These are phyloP conservation scores for Rhodotorula toruloides DNA, from an alignment of 768 basidiomycete genomes.

Conservation along the genomic window DNA sequence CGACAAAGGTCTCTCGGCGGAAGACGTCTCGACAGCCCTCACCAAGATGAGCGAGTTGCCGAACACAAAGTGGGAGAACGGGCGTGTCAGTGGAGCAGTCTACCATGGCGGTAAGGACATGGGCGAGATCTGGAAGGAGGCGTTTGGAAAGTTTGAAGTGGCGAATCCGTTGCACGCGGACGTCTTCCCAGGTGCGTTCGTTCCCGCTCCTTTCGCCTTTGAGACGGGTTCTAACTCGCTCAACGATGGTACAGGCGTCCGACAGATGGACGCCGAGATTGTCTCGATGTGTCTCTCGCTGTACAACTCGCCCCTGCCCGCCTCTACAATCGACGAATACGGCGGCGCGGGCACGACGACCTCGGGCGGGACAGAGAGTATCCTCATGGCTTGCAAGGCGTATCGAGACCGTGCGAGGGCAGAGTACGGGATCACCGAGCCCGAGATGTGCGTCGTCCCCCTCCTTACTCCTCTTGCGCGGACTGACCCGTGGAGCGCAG, in stretches of 20 bases:
- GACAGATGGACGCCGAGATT: slow-evolving; percentile 92
- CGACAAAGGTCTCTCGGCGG: slow-evolving; percentile 6
- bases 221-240: neutral
- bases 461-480: neutral
- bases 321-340: slow-evolving; percentile 8
- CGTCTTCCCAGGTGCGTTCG: slow-evolving; percentile 61
- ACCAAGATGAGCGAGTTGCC: slow-evolving; percentile 22
- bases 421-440: slow-evolving; percentile 79
- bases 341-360: slow-evolving; percentile 87
- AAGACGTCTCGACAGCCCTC: slow-evolving; percentile 9
- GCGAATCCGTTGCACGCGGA: slow-evolving; percentile 79
- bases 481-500: slow-evolving; percentile 50
- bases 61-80: slow-evolving; percentile 34
- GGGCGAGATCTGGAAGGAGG: slow-evolving; percentile 57
- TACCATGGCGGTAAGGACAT: slow-evolving; percentile 36
- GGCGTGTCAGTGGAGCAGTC: slow-evolving; percentile 33
- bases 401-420: slow-evolving; percentile 84
- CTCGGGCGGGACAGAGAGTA: slow-evolving; percentile 91
- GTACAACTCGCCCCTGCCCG: slow-evolving; percentile 58
- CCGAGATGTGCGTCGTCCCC: slow-evolving; percentile 90
- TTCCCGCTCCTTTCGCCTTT: neutral
- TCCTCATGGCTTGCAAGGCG: slow-evolving; percentile 90
- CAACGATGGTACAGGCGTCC: slow-evolving; percentile 52
- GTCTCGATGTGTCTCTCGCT: slow-evolving; percentile 45
- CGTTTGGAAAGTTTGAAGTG: slow-evolving; percentile 69